Evolutionary conservation across 2,329 filamentous ascomycete species (phyloP).

Genomic region (Myriangium duriaei): DNA sequence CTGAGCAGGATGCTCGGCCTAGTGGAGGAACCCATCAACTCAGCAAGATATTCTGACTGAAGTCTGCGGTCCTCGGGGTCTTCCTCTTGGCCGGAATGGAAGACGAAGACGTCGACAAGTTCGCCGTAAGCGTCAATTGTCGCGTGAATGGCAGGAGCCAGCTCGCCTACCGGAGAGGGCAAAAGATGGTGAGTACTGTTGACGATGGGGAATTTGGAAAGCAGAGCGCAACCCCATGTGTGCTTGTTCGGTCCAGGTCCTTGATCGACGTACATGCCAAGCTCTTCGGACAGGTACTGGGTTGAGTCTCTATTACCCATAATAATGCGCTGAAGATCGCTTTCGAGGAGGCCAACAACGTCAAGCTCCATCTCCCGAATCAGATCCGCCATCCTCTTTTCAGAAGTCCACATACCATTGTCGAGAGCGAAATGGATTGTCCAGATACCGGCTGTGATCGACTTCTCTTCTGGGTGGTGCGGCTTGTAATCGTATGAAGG

Average conservation of each 20-base stretch:
- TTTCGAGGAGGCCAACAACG: slow-evolving; percentile 86
- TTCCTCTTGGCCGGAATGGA: slow-evolving; percentile 97
- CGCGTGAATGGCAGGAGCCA: slow-evolving; percentile 93
- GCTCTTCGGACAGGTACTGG: slow-evolving; percentile 85
- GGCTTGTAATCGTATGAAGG: slow-evolving; percentile 84
- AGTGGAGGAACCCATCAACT: slow-evolving; percentile 71
- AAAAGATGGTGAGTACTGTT: slow-evolving; percentile 94
- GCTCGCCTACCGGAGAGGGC: slow-evolving; percentile 83
- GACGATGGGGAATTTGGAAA: slow-evolving; percentile 95
- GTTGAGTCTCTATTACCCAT: slow-evolving; percentile 98
- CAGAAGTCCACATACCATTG: slow-evolving; percentile 98
- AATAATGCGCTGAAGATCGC: slow-evolving; percentile 91
- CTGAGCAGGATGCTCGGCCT: slow-evolving; percentile 76
- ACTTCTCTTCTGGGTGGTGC: slow-evolving; percentile 75
- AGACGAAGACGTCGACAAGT: slow-evolving; percentile 86
- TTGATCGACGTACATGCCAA: slow-evolving; percentile 98
- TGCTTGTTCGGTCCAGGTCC: slow-evolving; percentile 97
- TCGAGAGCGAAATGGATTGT: slow-evolving; percentile 96
- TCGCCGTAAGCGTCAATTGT: slow-evolving; percentile 88
- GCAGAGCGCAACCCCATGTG: slow-evolving; percentile 85
- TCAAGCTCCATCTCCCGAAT: slow-evolving; percentile 82
- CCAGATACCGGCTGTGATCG: slow-evolving; percentile 94
- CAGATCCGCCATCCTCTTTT: slow-evolving; percentile 70
- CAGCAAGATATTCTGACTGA: slow-evolving; percentile 73
- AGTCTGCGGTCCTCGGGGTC: slow-evolving; percentile 82